Evolutionary conservation across 2,329 filamentous ascomycete species (phyloP), one percentile per base, ranked within the genome.

Genomic region (Laburnicola sp.): DNA sequence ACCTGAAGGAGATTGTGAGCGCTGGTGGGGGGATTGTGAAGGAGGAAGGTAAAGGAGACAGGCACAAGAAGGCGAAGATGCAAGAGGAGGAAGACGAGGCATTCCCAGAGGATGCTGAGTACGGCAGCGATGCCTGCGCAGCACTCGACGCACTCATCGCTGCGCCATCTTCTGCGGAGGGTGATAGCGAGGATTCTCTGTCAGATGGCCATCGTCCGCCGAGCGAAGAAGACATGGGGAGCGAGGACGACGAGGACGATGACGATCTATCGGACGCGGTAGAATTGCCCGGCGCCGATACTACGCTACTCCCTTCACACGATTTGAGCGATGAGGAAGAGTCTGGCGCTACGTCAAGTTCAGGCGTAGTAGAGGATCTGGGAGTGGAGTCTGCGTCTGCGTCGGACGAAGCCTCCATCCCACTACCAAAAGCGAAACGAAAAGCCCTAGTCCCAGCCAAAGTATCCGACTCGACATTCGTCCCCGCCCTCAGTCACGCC

Each of bases 401-500:
- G n/a, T 54, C 53, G 8, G 62, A 58, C 23, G 49, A 48, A 8
- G 57, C 56, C 11, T 31, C 44, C 2, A 45, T 54, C 37, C 53
- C 58, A 6, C 37, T 48, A 4, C 50, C 56, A 2, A 64, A 64
- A 26, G 10, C 54, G 10, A 70, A 64, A 51, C 21, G 43, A 25
- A 60, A 64, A 50, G 21, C 32, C 23, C 3, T n/a, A 2, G 31
- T 25, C n/a, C 9, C 46, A 11, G 50, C 53, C 1, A 53, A 62
- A 53, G 41, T 56, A 28, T 61, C 62, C 31, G 68, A 70, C 26
- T 84, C 87, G 0, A 82, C 82, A 0, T 91, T 91, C 67, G 75
- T 94, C 2, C 89, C 89, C 0, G 85, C 86, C 1, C 81, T 94
- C 11, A 89, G 90, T 47, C 79, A 83, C 81, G 86, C 85, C 21